These are phyloP conservation scores for Diaporthe capsici DNA, from an alignment of 2,329 filamentous ascomycete genomes.

Conservation along the genomic window DNA sequence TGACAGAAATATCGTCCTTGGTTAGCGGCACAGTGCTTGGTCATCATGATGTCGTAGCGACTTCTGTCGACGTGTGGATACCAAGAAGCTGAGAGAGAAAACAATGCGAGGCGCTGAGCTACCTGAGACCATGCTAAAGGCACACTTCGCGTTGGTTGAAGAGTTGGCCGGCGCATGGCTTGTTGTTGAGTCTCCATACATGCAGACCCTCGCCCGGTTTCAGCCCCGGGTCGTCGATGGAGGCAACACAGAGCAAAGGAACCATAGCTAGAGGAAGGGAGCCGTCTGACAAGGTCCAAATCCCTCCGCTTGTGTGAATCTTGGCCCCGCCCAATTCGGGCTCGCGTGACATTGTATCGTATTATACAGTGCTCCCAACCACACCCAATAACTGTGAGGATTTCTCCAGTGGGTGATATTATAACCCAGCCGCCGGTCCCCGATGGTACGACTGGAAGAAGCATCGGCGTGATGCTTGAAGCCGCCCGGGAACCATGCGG, in stretches of 20 bases:
- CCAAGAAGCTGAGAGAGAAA: neutral
- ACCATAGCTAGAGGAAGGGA: neutral
- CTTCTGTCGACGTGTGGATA: neutral
- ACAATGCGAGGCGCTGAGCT: neutral
- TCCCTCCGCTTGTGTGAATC: conserved; percentile 16
- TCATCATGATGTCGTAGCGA: conserved; percentile 4
- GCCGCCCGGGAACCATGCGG: conserved; percentile 30
- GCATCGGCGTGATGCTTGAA: conserved; percentile 25
- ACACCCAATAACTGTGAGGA: neutral
- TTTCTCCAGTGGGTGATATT: conserved; percentile 24
- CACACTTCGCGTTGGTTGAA: neutral
- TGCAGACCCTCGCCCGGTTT: neutral
- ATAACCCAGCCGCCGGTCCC: conserved; percentile 18
- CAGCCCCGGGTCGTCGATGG: neutral
- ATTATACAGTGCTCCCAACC: conserved; percentile 25
- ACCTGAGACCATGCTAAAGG: neutral
- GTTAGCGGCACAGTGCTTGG: conserved; percentile 28
- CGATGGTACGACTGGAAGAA: conserved; percentile 25
- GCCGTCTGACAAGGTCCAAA: conserved; percentile 1
- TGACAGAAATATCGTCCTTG: conserved; percentile 14
- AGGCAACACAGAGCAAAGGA: neutral
- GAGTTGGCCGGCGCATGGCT: neutral
- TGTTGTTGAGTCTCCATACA: neutral
- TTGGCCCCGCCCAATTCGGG: conserved; percentile 2
- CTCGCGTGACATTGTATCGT: conserved; percentile 9